Evolutionary conservation across 192 early-diverging fungal species (phyloP).

Genomic region (Rhizoclosmatium sp.): DNA sequence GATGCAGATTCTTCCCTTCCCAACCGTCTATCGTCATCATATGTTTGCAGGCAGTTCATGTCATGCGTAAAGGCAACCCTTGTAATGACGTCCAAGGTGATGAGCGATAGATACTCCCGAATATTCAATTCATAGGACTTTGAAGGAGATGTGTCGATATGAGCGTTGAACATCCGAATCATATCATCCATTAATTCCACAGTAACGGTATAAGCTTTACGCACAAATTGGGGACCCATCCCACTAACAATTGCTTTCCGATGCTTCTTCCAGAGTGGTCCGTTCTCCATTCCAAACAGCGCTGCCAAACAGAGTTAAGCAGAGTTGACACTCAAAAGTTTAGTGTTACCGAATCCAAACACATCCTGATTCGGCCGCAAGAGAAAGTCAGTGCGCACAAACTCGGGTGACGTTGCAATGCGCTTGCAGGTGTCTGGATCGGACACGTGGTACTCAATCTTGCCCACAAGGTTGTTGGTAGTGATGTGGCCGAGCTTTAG

Average conservation of each 20-base stretch:
- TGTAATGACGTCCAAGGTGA: slow-evolving; percentile 22
- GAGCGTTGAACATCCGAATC: slow-evolving; percentile 4
- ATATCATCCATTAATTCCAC: slow-evolving; percentile 4
- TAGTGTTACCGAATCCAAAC: slow-evolving; percentile 8
- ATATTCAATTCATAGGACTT: not conserved
- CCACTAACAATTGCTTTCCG: slow-evolving; percentile 58
- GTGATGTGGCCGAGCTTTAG: not conserved
- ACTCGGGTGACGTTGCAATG: slow-evolving; percentile 10
- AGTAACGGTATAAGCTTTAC: slow-evolving; percentile 27
- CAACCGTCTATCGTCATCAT: slow-evolving; percentile 1
- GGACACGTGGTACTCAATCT: not conserved
- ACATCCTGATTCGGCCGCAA: slow-evolving; percentile 26
- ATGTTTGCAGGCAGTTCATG: slow-evolving; percentile 4
- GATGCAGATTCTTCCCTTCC: not conserved
- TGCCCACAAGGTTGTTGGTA: slow-evolving; percentile 16
- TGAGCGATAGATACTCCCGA: not conserved
- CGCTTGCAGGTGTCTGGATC: slow-evolving; percentile 15
- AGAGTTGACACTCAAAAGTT: not conserved
- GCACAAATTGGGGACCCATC: slow-evolving; percentile 54
- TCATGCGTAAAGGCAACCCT: slow-evolving; percentile 5
- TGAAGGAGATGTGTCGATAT: not conserved
- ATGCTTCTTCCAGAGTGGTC: slow-evolving; percentile 56
- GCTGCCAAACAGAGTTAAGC: slow-evolving; percentile 17
- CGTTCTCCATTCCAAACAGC: slow-evolving; percentile 51
- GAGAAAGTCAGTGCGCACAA: slow-evolving; percentile 19